Conservation (phyloP, 805 yeast species). For the Cyberlindnera sargentensis region DNA sequence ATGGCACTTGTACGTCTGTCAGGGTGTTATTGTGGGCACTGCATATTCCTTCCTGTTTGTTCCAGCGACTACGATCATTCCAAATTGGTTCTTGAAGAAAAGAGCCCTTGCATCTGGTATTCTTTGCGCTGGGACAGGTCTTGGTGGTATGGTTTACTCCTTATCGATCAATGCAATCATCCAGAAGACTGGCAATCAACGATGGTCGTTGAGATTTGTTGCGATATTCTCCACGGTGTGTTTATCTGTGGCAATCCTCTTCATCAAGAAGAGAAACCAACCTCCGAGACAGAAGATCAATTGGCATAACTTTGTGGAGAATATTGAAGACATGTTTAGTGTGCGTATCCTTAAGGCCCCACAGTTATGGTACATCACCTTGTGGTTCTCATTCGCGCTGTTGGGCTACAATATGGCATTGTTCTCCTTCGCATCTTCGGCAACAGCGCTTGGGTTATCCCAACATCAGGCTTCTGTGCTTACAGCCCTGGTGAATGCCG, state of each 20-base stretch:
- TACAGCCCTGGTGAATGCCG: constrained; percentile 40
- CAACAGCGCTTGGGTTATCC: constrained; percentile 41
- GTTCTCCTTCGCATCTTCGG: constrained; percentile 40
- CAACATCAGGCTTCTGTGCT: constrained; percentile 36
- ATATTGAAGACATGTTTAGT: constrained; percentile 30
- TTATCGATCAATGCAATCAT: constrained; percentile 38
- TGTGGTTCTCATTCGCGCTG: constrained; percentile 32
- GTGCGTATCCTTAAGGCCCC: constrained; percentile 23
- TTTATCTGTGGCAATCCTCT: constrained; percentile 31
- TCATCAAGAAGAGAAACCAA: constrained; percentile 28
- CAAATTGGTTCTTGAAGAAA: constrained; percentile 63
- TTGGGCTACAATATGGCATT: constrained; percentile 38
- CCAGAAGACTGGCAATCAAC: constrained; percentile 33
- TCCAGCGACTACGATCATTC: constrained; percentile 53
- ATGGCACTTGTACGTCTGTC: constrained; percentile 65
- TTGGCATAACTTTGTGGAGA: constrained; percentile 4
- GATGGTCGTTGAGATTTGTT: constrained; percentile 43
- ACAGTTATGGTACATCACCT: constrained; percentile 25
- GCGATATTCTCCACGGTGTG: constrained; percentile 31
- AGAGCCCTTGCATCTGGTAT: constrained; percentile 49
- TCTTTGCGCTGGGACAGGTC: constrained; percentile 43
- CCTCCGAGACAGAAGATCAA: constrained; percentile 13
- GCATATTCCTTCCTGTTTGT: constrained; percentile 45
- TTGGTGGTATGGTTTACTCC: constrained; percentile 42
- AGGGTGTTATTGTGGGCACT: constrained; percentile 57